These are phyloP conservation scores for Ogataea pini DNA, from an alignment of 805 yeast genomes.

Conservation along the genomic window DNA sequence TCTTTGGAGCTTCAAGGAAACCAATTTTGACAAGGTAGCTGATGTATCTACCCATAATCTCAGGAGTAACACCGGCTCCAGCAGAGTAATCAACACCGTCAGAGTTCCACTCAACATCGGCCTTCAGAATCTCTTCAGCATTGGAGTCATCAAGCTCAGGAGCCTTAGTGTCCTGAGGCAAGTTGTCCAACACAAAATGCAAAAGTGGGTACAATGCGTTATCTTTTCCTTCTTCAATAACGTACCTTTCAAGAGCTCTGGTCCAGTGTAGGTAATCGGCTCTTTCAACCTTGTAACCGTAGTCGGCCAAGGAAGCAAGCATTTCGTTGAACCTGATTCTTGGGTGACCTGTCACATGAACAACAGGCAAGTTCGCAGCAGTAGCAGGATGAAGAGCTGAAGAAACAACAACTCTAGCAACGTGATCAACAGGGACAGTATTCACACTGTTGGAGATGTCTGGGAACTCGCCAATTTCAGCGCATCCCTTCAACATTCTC, in stretches of 20 bases:
- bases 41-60: constrained; percentile 72
- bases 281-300: constrained; percentile 69
- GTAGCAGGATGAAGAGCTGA: constrained; percentile 76
- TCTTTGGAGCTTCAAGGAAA: constrained; percentile 67
- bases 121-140: constrained; percentile 66
- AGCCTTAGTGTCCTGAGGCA: constrained; percentile 89
- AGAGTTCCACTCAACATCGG: constrained; percentile 52
- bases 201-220: constrained; percentile 90
- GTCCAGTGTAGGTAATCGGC: constrained; percentile 82
- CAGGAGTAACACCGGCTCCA: constrained; percentile 74
- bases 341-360: constrained; percentile 98
- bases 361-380: constrained; percentile 56
- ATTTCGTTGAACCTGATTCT: constrained; percentile 79
- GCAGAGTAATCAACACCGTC: constrained; percentile 59
- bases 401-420: constrained; percentile 86
- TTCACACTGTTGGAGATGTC: constrained; percentile 85
- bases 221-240: constrained; percentile 71
- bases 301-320: constrained; percentile 60
- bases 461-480: constrained; percentile 83
- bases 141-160: constrained; percentile 92
- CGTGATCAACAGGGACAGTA: constrained; percentile 98
- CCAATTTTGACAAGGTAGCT: constrained; percentile 80
- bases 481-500: constrained; percentile 93
- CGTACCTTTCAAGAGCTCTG: constrained; percentile 68
- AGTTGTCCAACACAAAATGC: constrained; percentile 90